Conservation (phyloP, 2,329 filamentous ascomycete species). For the Polytolypa hystricis region DNA sequence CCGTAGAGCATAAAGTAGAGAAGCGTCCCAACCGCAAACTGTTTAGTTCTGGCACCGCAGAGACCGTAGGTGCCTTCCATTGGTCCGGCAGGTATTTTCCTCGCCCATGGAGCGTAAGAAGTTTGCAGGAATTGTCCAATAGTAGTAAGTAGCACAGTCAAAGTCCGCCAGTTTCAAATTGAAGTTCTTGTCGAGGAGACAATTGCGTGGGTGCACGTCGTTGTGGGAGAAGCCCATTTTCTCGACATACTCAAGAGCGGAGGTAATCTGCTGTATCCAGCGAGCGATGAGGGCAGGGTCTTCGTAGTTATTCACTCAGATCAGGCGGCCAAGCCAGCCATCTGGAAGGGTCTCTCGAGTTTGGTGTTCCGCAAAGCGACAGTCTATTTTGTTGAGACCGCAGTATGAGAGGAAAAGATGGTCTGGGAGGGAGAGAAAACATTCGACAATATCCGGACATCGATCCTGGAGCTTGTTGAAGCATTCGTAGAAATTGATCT, state of each 20-base stretch:
- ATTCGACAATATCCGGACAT: slow-evolving; percentile 12
- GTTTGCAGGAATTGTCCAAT: slow-evolving; percentile 12
- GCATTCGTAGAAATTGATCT: slow-evolving; percentile 11
- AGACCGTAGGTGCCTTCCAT: slow-evolving; percentile 14
- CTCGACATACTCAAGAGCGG: slow-evolving; percentile 13
- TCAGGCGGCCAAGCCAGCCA: slow-evolving; percentile 7
- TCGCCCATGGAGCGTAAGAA: slow-evolving; percentile 10
- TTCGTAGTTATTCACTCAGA: slow-evolving; percentile 11
- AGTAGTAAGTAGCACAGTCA: slow-evolving; percentile 10
- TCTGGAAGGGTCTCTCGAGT: slow-evolving; percentile 8
- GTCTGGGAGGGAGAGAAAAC: slow-evolving; percentile 11
- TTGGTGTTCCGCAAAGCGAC: slow-evolving; percentile 5
- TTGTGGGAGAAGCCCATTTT: slow-evolving; percentile 13
- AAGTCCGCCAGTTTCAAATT: slow-evolving; percentile 13
- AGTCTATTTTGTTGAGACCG: slow-evolving; percentile 1
- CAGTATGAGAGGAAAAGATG: slow-evolving; percentile 13
- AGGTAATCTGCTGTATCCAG: slow-evolving; percentile 13
- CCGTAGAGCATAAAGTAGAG: too few species aligned
- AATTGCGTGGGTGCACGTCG: slow-evolving; percentile 8
- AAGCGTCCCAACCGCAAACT: slow-evolving; percentile 14
- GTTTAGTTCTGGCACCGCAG: slow-evolving; percentile 14
- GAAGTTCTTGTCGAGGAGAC: slow-evolving; percentile 11
- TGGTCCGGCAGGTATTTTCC: slow-evolving; percentile 10
- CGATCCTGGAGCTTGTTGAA: slow-evolving; percentile 9
- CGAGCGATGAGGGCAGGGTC: slow-evolving; percentile 13